Evolutionary conservation across 73 alveolate species (phyloP).

Genomic region (Breviolum minutum): DNA sequence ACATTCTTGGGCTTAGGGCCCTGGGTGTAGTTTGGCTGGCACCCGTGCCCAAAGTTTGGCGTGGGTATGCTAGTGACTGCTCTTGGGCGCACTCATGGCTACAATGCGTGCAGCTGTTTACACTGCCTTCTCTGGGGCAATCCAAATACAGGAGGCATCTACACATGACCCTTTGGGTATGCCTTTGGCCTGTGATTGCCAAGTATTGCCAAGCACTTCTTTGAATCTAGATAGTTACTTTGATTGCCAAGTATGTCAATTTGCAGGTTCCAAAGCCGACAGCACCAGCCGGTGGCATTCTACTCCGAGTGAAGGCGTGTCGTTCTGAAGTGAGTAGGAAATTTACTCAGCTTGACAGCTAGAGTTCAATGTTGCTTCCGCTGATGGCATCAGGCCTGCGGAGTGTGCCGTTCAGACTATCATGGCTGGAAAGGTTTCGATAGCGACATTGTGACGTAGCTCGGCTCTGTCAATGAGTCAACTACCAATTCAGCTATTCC

Average conservation of each 20-base stretch:
- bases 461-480: background rate
- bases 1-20: no score
- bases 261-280: conserved; percentile 59
- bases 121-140: conserved; percentile 76
- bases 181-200: no score
- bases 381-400: conserved; percentile 47
- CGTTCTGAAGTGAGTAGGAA: background rate
- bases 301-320: conserved; percentile 48
- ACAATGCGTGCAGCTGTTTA: conserved; percentile 85
- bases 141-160: conserved; percentile 47
- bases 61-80: background rate
- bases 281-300: conserved; percentile 68
- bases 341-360: background rate
- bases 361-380: background rate
- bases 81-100: conserved; percentile 6
- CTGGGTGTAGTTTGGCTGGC: no score
- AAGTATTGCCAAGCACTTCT: no score
- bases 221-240: background rate
- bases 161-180: background rate
- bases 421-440: conserved; percentile 92
- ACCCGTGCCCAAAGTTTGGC: no score
- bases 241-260: background rate
- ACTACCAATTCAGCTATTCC: no score
- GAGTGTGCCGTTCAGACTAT: conserved; percentile 85
- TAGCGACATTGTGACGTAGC: conserved; percentile 72